phyloP scores from a whole-genome alignment of 768 basidiomycete species.

The Suillus variegatus region DNA sequence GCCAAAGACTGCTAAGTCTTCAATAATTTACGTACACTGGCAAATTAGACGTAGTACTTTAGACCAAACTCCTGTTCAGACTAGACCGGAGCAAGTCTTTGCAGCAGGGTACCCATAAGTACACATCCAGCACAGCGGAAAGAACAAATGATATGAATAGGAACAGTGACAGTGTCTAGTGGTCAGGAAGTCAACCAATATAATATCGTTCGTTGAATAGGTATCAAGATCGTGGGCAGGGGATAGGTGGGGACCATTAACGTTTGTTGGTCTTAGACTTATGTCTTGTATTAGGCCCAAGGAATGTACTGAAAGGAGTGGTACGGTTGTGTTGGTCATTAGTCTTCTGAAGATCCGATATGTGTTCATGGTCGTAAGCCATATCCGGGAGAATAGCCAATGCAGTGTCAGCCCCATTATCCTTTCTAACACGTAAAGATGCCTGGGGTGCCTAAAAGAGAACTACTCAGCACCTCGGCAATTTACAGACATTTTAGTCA shows the following conservation, averaged over 20 bases:
- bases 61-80: background rate
- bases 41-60: background rate
- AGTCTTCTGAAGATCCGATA: background rate
- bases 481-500: background rate
- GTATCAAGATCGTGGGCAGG: background rate
- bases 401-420: background rate
- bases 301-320: background rate
- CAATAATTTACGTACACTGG: background rate
- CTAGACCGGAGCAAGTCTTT: background rate
- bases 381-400: background rate
- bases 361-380: background rate
- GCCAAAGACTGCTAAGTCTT: background rate
- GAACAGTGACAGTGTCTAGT: background rate
- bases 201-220: background rate
- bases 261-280: background rate
- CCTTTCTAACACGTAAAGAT: constrained; percentile 1
- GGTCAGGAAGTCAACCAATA: background rate
- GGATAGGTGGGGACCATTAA: background rate
- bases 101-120: background rate
- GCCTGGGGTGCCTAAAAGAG: constrained; percentile 4
- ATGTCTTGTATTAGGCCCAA: background rate
- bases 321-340: background rate
- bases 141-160: background rate
- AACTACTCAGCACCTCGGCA: background rate
- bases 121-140: background rate